phyloP scores from a whole-genome alignment of 2,329 filamentous ascomycete genomes.

The Ophiostoma sp. region DNA sequence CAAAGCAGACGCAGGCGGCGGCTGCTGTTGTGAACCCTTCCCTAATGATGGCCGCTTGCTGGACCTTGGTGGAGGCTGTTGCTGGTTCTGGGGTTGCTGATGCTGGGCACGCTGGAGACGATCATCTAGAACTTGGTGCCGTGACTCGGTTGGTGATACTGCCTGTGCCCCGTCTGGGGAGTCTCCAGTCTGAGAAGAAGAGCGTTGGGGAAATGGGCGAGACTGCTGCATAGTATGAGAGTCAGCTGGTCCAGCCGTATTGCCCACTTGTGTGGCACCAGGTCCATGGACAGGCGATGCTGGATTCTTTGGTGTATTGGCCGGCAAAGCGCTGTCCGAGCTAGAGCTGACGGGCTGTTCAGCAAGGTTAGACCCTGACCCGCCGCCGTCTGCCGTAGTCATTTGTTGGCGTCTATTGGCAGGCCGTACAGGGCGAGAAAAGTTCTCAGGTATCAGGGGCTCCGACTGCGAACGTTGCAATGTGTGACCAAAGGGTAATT shows the following conservation, averaged over 20 bases:
- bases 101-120: conserved; percentile 23
- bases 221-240: conserved; percentile 24
- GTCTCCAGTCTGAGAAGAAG: conserved; percentile 48
- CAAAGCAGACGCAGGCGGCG: conserved; percentile 22
- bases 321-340: not conserved
- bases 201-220: conserved; percentile 47
- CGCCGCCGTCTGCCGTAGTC: not conserved
- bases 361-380: not conserved
- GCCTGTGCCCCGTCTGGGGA: conserved; percentile 38
- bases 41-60: conserved; percentile 29
- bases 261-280: not conserved
- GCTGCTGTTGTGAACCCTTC: conserved; percentile 20
- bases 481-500: conserved; percentile 45
- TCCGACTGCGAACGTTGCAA: conserved; percentile 65
- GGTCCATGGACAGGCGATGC: not conserved
- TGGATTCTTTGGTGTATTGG: not conserved
- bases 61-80: conserved; percentile 33
- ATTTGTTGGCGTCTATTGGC: not conserved
- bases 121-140: conserved; percentile 30
- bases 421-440: conserved; percentile 2
- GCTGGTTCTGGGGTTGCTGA: conserved; percentile 21
- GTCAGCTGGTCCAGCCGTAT: conserved; percentile 1
- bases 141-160: not conserved
- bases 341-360: not conserved
- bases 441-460: conserved; percentile 50